Percentiles rank a stretch among this genome's conserved stretches.
phyloP scores from a whole-genome alignment of 139 green algal species.

The Desmodesmus armatus region DNA sequence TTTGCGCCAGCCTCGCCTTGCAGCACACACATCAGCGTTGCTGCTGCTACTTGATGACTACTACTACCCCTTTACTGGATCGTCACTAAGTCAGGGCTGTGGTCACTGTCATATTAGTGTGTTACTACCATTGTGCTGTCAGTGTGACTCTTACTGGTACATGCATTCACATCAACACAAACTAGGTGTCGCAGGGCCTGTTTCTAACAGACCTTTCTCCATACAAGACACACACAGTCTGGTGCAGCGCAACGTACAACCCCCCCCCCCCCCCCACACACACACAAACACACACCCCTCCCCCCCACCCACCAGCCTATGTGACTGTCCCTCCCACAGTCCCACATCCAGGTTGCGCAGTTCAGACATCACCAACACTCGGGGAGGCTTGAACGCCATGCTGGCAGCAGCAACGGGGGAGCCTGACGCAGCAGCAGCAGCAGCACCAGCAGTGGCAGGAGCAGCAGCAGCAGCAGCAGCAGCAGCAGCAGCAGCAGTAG shows the following conservation, averaged over 20 bases:
- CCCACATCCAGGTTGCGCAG: constrained; percentile 52
- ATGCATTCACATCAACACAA: too few relatives aligned
- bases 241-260: not conserved
- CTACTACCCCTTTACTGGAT: too few relatives aligned
- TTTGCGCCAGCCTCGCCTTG: too few relatives aligned
- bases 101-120: too few relatives aligned
- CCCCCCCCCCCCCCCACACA: not conserved
- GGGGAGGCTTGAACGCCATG: not conserved
- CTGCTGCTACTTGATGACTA: too few relatives aligned
- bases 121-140: too few relatives aligned
- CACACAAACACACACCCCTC: not conserved
- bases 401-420: not conserved
- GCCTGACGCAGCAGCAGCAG: not conserved
- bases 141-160: too few relatives aligned
- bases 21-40: too few relatives aligned
- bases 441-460: not conserved
- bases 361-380: constrained; percentile 34
- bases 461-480: not conserved
- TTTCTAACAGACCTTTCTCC: too few relatives aligned
- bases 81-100: too few relatives aligned
- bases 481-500: not conserved
- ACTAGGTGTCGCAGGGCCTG: too few relatives aligned
- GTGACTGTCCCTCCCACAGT: constrained; percentile 41
- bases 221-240: too few relatives aligned
- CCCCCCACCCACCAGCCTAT: constrained; percentile 25